Conservation (phyloP, 2,329 filamentous ascomycete species). For the Diaporthe citri region DNA sequence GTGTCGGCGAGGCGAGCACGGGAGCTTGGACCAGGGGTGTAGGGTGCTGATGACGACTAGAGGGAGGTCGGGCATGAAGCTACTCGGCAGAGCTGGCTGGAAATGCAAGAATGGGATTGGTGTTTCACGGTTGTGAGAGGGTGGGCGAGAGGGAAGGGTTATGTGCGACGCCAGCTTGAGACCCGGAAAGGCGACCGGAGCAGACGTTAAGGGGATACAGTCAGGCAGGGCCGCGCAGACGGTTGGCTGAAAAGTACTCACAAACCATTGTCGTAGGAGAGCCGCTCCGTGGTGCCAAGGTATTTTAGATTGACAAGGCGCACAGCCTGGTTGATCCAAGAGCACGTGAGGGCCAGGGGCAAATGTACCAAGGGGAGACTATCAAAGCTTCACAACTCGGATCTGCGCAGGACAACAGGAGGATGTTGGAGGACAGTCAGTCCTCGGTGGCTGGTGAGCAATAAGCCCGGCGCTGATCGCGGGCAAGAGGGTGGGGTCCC, state of each 20-base stretch:
- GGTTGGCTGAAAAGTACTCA: constrained; percentile 30
- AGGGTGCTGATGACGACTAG: constrained; percentile 18
- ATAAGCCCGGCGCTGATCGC: constrained; percentile 25
- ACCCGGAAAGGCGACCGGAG: background rate
- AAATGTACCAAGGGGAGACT: constrained; percentile 33
- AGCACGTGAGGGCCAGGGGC: constrained; percentile 9
- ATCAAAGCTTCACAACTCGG: constrained; percentile 19
- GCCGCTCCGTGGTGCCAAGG: background rate
- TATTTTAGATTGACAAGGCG: background rate
- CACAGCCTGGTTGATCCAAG: constrained; percentile 27
- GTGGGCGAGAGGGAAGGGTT: constrained; percentile 8
- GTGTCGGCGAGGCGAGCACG: background rate
- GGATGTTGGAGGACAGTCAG: background rate
- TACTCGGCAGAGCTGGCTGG: constrained; percentile 1
- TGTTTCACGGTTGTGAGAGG: constrained; percentile 21
- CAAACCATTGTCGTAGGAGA: constrained; percentile 38
- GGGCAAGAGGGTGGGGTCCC: constrained; percentile 6
- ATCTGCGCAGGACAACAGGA: background rate
- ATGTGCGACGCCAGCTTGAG: background rate
- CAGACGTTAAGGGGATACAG: constrained; percentile 20
- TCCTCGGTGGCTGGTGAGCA: constrained; percentile 28
- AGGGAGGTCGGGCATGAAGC: constrained; percentile 10
- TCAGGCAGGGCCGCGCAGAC: constrained; percentile 21
- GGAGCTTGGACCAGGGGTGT: constrained; percentile 20
- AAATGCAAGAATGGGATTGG: constrained; percentile 23